Percentiles rank a stretch among this genome's conserved stretches.
phyloP scores from a whole-genome alignment of 768 basidiomycete species.

The Cantharellus cinnabarinus region DNA sequence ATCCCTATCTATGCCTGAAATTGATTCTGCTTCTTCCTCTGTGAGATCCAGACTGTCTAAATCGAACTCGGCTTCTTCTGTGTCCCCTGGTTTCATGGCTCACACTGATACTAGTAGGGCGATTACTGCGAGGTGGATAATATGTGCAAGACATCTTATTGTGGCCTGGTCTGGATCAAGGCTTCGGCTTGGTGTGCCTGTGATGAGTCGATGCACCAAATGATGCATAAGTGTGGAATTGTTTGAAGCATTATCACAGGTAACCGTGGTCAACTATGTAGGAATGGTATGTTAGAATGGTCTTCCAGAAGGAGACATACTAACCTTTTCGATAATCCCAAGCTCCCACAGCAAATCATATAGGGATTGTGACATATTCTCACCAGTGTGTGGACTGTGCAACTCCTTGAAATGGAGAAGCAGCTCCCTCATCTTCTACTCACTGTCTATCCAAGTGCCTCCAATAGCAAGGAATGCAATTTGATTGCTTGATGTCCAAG shows the following conservation, averaged over 20 bases:
- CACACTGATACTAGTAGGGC: background rate
- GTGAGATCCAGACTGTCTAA: background rate
- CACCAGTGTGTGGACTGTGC: background rate
- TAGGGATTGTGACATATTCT: conserved; percentile 1
- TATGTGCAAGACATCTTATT: background rate
- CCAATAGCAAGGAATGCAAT: background rate
- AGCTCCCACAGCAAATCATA: background rate
- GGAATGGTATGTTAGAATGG: background rate
- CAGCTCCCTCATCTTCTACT: background rate
- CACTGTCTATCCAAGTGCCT: background rate
- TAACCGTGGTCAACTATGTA: background rate
- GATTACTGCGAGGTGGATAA: conserved; percentile 3
- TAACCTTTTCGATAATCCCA: background rate
- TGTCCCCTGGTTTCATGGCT: background rate
- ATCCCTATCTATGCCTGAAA: background rate
- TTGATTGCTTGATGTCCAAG: conserved; percentile 1
- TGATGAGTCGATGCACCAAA: background rate
- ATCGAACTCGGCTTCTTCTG: background rate
- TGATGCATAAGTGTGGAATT: background rate
- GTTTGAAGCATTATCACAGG: background rate
- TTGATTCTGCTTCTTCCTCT: background rate
- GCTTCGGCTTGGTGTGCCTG: background rate
- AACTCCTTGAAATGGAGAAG: conserved; percentile 1
- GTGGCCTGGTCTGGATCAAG: background rate
- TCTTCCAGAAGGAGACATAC: background rate